Conservation (phyloP, 2,329 filamentous ascomycete genomes). For the Diaporthe longicolla region DNA sequence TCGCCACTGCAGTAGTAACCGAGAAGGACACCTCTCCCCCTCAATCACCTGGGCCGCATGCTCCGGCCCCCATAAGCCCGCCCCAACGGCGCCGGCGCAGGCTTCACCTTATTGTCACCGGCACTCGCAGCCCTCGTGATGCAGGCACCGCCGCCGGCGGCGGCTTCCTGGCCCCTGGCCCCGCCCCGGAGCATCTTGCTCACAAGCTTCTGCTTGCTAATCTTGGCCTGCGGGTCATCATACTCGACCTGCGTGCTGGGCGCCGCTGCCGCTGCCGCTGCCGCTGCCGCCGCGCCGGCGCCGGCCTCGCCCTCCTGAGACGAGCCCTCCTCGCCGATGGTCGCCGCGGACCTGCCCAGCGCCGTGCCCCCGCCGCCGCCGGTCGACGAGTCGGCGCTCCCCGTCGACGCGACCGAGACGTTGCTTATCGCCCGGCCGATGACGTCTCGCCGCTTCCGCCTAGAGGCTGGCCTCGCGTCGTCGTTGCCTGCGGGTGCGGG, state of each 20-base stretch:
- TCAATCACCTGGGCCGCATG: conserved; percentile 39
- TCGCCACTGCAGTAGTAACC: too few species aligned
- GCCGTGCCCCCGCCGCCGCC: not conserved
- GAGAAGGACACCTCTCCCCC: not conserved
- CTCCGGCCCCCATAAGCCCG: conserved; percentile 21
- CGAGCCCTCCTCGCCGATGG: conserved; percentile 12
- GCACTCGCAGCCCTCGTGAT: conserved; percentile 20
- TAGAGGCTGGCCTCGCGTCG: conserved; percentile 39
- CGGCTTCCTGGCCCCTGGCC: not conserved
- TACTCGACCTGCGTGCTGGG: conserved; percentile 66
- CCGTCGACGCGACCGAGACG: conserved; percentile 65
- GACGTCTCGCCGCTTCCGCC: conserved; percentile 62
- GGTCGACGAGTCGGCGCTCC: conserved; percentile 57
- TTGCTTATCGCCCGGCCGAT: conserved; percentile 73
- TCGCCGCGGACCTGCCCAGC: conserved; percentile 33
- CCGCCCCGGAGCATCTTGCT: conserved; percentile 56
- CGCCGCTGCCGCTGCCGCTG: conserved; percentile 58
- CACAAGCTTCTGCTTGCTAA: conserved; percentile 60
- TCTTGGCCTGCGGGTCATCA: conserved; percentile 63
- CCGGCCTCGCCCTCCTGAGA: conserved; percentile 43
- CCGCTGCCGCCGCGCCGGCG: conserved; percentile 51
- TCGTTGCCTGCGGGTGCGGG: conserved; percentile 34
- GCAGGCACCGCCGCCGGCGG: too few species aligned
- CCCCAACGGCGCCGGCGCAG: not conserved
- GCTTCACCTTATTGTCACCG: conserved; percentile 3